phyloP scores from a whole-genome alignment of 2,329 filamentous ascomycete genomes.

The Neonectria ditissima region DNA sequence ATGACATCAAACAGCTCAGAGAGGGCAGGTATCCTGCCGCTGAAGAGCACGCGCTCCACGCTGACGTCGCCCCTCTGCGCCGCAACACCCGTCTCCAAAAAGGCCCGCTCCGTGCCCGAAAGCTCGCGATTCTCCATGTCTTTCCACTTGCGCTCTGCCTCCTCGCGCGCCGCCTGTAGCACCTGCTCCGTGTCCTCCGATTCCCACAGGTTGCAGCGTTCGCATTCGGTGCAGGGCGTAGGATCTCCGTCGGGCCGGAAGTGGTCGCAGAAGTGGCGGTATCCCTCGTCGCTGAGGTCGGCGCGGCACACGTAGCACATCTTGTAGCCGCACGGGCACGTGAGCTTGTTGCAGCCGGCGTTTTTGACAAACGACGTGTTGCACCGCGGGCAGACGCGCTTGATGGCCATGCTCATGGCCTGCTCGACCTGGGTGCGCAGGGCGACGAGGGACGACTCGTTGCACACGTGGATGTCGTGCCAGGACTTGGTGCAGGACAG shows the following conservation, averaged over 20 bases:
- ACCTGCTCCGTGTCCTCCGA: slow-evolving; percentile 78
- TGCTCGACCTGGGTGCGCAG: slow-evolving; percentile 91
- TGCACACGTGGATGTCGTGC: slow-evolving; percentile 90
- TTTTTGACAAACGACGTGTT: slow-evolving; percentile 93
- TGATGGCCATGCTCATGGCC: slow-evolving; percentile 92
- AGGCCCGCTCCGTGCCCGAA: slow-evolving; percentile 65
- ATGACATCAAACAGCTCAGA: slow-evolving; percentile 60
- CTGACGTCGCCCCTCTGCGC: slow-evolving; percentile 40
- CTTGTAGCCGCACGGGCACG: slow-evolving; percentile 93
- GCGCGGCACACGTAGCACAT: slow-evolving; percentile 98
- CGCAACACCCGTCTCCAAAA: slow-evolving; percentile 66
- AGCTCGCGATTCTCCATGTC: slow-evolving; percentile 71
- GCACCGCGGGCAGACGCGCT: slow-evolving; percentile 93
- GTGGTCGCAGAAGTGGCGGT: slow-evolving; percentile 95
- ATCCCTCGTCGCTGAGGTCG: slow-evolving; percentile 79
- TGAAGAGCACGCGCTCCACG: slow-evolving; percentile 49
- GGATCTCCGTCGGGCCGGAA: slow-evolving; percentile 84
- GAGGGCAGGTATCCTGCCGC: slow-evolving; percentile 53
- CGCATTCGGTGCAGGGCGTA: slow-evolving; percentile 80
- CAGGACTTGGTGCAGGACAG: slow-evolving; percentile 84
- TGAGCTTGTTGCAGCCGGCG: slow-evolving; percentile 95
- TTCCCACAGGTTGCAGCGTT: slow-evolving; percentile 83
- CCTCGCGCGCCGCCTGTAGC: slow-evolving; percentile 74
- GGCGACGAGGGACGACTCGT: slow-evolving; percentile 84
- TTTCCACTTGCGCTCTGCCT: slow-evolving; percentile 79